Evolutionary conservation across 2,329 filamentous ascomycete genomes (phyloP).

Genomic region (Cytospora mali): DNA sequence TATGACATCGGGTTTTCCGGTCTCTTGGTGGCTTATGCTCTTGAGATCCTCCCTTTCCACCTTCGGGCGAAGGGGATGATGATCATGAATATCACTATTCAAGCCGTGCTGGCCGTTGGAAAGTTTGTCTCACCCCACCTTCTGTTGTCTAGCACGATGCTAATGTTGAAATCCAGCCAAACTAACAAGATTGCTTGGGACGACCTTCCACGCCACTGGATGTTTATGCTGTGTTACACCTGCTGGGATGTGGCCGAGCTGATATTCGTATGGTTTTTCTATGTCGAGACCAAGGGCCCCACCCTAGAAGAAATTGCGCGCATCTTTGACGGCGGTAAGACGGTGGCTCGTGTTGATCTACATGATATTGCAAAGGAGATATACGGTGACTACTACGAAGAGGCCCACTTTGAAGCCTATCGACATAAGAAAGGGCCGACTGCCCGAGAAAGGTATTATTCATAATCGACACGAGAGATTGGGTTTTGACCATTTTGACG

Average conservation of each 20-base stretch:
- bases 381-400: conserved; percentile 40
- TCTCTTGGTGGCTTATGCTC: conserved; percentile 58
- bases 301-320: conserved; percentile 71
- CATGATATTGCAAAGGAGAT: conserved; percentile 60
- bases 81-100: conserved; percentile 66
- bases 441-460: conserved; percentile 26
- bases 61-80: conserved; percentile 62
- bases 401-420: conserved; percentile 27
- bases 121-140: conserved; percentile 51
- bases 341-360: conserved; percentile 57
- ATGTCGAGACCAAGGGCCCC: conserved; percentile 70
- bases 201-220: conserved; percentile 61
- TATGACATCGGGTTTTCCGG: conserved; percentile 64
- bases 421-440: conserved; percentile 21
- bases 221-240: conserved; percentile 68
- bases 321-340: conserved; percentile 69
- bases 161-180: conserved; percentile 40
- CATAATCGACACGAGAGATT: neutral
- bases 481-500: neutral
- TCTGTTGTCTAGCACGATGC: conserved; percentile 29
- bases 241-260: conserved; percentile 64
- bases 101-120: conserved; percentile 62
- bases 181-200: conserved; percentile 67
- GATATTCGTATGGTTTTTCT: conserved; percentile 66
- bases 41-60: conserved; percentile 61